A percentile compares a stretch with the other conserved stretches of the same genome.
These are phyloP conservation scores for Amniculicola lignicola DNA, from an alignment of 495 filamentous ascomycete genomes.

Conservation along the genomic window DNA sequence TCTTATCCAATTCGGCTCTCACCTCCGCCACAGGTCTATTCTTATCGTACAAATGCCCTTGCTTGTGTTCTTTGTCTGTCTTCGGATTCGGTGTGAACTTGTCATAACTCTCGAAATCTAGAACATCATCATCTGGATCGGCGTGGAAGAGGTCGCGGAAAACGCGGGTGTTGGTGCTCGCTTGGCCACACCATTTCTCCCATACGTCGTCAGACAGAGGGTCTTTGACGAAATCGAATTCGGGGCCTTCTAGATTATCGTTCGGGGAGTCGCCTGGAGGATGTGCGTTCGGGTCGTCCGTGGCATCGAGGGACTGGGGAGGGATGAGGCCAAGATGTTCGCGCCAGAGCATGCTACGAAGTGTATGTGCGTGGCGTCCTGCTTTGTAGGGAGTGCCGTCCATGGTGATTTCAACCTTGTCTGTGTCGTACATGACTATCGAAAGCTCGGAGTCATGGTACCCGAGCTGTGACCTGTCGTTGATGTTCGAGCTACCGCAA, in stretches of 20 bases:
- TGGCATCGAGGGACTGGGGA: conserved; percentile 68
- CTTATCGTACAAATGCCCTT: conserved; percentile 80
- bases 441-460: conserved; percentile 89
- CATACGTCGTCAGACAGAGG: conserved; percentile 77
- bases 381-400: conserved; percentile 72
- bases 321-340: conserved; percentile 86
- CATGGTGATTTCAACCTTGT: conserved; percentile 71
- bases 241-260: conserved; percentile 57
- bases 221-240: conserved; percentile 77
- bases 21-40: conserved; percentile 68
- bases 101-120: conserved; percentile 82
- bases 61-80: conserved; percentile 58
- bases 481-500: conserved; percentile 87
- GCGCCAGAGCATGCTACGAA: conserved; percentile 83
- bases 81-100: conserved; percentile 49
- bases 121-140: conserved; percentile 78
- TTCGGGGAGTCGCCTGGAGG: conserved; percentile 73
- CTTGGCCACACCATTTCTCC: conserved; percentile 75
- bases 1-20: conserved; percentile 66
- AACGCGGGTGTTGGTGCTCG: conserved; percentile 75
- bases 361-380: conserved; percentile 70
- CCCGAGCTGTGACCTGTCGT: conserved; percentile 88
- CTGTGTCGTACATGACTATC: conserved; percentile 85
- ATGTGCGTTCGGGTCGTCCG: conserved; percentile 72
- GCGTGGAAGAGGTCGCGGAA: conserved; percentile 87